These are phyloP conservation scores for Calonectria henricotiae DNA, from an alignment of 2,329 filamentous ascomycete species.

Conservation along the genomic window DNA sequence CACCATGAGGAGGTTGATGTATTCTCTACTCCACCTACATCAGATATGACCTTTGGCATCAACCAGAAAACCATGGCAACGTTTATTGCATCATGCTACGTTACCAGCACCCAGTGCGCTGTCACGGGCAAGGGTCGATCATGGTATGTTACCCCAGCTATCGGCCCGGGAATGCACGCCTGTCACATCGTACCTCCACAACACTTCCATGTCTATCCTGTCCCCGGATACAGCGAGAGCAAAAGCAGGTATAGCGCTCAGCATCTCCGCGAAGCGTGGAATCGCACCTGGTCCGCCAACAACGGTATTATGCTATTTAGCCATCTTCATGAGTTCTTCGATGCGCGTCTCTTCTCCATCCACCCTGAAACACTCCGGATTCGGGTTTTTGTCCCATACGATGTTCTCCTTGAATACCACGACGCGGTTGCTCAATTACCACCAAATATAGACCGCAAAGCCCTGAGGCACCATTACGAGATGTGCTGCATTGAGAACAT, in stretches of 20 bases:
- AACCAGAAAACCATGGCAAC: not conserved
- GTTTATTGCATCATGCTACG: slow-evolving; percentile 29
- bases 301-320: slow-evolving; percentile 45
- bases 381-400: slow-evolving; percentile 29
- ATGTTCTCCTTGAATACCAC: slow-evolving; percentile 6
- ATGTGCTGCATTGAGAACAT: slow-evolving; percentile 22
- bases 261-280: slow-evolving; percentile 33
- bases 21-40: slow-evolving; percentile 21
- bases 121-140: slow-evolving; percentile 39
- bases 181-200: slow-evolving; percentile 46
- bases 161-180: slow-evolving; percentile 42
- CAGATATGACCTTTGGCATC: not conserved
- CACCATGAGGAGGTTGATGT: slow-evolving; percentile 8
- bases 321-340: slow-evolving; percentile 45
- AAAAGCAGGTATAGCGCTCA: not conserved
- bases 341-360: slow-evolving; percentile 47
- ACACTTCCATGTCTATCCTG: slow-evolving; percentile 44
- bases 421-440: not conserved
- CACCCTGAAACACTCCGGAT: slow-evolving; percentile 44
- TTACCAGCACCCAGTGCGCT: slow-evolving; percentile 28
- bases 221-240: not conserved
- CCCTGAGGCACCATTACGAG: slow-evolving; percentile 4
- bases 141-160: slow-evolving; percentile 31
- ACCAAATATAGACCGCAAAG: slow-evolving; percentile 6
- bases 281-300: slow-evolving; percentile 19